Evolutionary conservation across 192 early-diverging fungal genomes (phyloP), one percentile per base, ranked within the genome.

Genomic region (Dispira parvispora): DNA sequence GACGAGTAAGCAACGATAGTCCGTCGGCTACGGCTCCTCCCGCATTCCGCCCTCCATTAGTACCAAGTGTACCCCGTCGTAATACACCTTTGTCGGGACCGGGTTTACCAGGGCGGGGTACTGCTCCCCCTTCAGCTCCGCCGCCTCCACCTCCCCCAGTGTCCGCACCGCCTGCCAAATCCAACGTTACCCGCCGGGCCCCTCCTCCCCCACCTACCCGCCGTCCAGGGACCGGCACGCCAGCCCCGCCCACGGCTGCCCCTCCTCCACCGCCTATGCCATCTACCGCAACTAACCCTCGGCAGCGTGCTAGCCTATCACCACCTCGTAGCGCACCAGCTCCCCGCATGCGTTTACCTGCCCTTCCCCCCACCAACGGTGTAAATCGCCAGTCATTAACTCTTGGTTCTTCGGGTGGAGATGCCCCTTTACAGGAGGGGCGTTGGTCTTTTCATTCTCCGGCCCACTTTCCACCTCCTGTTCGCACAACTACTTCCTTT

Each of bases 1-100:
- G 75, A 52, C 72, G 73, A 61, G 64, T 18, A 18, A 26, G 3
- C 3, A 23, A 20, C 12, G 2, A 1, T 20, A 27, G n/a, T 4
- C 47, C 16, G 8, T 20, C 47, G 47, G 21, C 47, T 20, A 2
- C 47, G 21, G 18, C 47, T 50, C 47, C 47, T 16, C 47, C 47
- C 47, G 4, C 47, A 2, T 16, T 23, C 16, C 47, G 18, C 47
- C 47, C 47, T 50, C 18, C 21, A 23, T 50, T 8, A 2, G 47
- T 38, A 38, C 32, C 32, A 1, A 38, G 6, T 38, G 32, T 38
- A 38, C 32, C 32, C 32, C 32, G 32, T 38, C 32, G 32, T 38
- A 38, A 38, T 6, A 38, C 32, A 38, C 32, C 32, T 38, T 38
- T 6, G 32, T 38, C 47, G 4, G 47, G 47, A 20, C 47, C 9